These are phyloP conservation scores for Saksenaea vasiformis DNA, from an alignment of 371 early-diverging fungal species.

Conservation along the genomic window DNA sequence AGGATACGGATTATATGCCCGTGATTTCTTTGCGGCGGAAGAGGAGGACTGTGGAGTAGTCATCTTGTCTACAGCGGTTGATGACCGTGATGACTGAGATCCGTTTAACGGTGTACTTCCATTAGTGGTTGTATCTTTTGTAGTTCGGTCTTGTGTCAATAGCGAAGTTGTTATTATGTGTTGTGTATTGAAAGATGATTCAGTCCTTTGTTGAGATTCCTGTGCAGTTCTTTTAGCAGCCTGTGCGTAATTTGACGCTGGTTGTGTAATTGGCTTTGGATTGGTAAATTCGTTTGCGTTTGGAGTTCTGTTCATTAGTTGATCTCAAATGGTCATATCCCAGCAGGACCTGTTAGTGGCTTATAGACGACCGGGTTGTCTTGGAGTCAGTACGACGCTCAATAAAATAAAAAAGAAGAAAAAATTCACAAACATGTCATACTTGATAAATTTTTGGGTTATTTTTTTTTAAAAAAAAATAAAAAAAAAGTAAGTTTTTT, in stretches of 20 bases:
- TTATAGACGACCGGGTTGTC: not conserved
- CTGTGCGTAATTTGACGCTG: constrained; percentile 50
- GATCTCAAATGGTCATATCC: constrained; percentile 44
- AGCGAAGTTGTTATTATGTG: not conserved
- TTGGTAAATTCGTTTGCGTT: constrained; percentile 34
- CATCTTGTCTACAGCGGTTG: constrained; percentile 20
- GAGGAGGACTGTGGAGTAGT: constrained; percentile 33
- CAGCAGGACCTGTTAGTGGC: constrained; percentile 27
- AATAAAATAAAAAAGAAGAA: not conserved
- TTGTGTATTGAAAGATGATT: not conserved
- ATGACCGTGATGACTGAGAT: constrained; percentile 2
- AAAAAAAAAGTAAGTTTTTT: not conserved
- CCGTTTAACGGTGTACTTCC: constrained; percentile 16
- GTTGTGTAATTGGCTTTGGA: constrained; percentile 33
- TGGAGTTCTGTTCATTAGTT: constrained; percentile 49
- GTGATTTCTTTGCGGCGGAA: constrained; percentile 15
- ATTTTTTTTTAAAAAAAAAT: not conserved
- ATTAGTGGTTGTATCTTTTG: constrained; percentile 2
- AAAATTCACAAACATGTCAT: not conserved
- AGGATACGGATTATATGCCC: constrained; percentile 31
- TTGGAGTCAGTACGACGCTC: not conserved
- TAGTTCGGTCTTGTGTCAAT: constrained; percentile 1
- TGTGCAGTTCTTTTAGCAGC: constrained; percentile 45
- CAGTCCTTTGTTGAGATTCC: constrained; percentile 4
- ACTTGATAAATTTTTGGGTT: not conserved